Base-by-base conservation (phyloP, 352 stramenopile species). In the Globisporangium splendens region DNA sequence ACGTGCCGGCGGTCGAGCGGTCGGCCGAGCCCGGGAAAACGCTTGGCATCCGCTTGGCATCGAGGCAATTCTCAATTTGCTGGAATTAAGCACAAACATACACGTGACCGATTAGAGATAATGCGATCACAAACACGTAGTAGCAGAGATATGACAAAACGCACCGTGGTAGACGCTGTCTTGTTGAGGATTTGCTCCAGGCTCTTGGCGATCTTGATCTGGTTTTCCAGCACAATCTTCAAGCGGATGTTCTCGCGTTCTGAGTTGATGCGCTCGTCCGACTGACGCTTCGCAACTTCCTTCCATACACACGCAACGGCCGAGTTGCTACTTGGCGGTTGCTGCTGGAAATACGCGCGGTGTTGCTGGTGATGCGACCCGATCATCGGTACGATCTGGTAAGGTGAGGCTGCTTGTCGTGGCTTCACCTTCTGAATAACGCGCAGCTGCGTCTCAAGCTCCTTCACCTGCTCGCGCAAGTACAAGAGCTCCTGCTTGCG, bases 161-260 rank as follows among this genome's bases (percentile, higher is more conserved):
- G 12, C 17, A 44, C 39, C 39, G 39, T 44, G 39, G 39, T 44
- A 2, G 39, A 44, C 17, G 39, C 39, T 44, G 13, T 44, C 39
- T 44, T 44, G 17, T 35, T 52, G 8, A 47, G 21, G 13, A 39
- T 42, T 21, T 13, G 3, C 39, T 56, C 17, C 35, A 58, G 41
- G 11, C 42, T 59, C 41, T 51, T 48, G 11, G 53, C 53, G 20
- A 59, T 41, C 31, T 52, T 49, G 21, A 59, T 49, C 21, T 59
- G 53, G 17, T 38, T 41, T 59, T 59, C 53, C 21, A 59, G 42
- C 17, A 59, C 18, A 8, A 52, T 28, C 28, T 59, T 59, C 17
- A 59, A 41, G 33, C 53, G 53, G 13, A 52, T 59, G 53, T 59
- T 59, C 44, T 59, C 53, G 12, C 41, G 53, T 20, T 59, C 35